A percentile compares a stretch with the other conserved stretches of the same genome.
Conservation (phyloP, 805 yeast species). For the Komagataella kurtzmanii region DNA sequence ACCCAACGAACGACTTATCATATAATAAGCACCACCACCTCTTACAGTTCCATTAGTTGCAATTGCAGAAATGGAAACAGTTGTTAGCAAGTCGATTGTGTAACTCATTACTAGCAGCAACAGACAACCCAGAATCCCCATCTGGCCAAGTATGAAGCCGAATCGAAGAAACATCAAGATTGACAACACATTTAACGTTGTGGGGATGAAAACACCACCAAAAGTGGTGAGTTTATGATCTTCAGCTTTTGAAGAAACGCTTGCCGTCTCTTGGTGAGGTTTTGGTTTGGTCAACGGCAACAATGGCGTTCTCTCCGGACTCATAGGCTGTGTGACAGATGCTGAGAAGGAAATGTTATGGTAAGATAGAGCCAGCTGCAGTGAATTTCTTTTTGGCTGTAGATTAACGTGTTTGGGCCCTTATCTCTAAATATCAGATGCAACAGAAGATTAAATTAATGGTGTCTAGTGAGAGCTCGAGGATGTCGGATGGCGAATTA, state of each 20-base stretch:
- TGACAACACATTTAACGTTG: conserved; percentile 82
- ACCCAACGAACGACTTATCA: conserved; percentile 90
- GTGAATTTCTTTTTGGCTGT: conserved; percentile 1
- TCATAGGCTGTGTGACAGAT: neutral
- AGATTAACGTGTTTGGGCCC: neutral
- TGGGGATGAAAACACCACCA: conserved; percentile 88
- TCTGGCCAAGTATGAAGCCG: conserved; percentile 90
- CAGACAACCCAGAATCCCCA: conserved; percentile 76
- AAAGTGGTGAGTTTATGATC: conserved; percentile 56
- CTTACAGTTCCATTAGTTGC: conserved; percentile 95
- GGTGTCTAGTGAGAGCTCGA: neutral
- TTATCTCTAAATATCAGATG: neutral
- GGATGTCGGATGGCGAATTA: neutral
- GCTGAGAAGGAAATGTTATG: neutral
- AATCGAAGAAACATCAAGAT: conserved; percentile 91
- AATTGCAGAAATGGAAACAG: conserved; percentile 85
- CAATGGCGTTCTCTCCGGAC: neutral
- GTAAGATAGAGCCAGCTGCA: conserved; percentile 1
- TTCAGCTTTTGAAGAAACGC: neutral
- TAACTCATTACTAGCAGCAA: conserved; percentile 60
- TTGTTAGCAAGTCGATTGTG: conserved; percentile 69
- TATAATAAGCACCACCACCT: conserved; percentile 97
- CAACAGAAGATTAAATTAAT: neutral
- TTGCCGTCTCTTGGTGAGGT: neutral
- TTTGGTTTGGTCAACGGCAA: neutral